phyloP scores from a whole-genome alignment of 331 rosid genomes.

The Spiraea crenata region DNA sequence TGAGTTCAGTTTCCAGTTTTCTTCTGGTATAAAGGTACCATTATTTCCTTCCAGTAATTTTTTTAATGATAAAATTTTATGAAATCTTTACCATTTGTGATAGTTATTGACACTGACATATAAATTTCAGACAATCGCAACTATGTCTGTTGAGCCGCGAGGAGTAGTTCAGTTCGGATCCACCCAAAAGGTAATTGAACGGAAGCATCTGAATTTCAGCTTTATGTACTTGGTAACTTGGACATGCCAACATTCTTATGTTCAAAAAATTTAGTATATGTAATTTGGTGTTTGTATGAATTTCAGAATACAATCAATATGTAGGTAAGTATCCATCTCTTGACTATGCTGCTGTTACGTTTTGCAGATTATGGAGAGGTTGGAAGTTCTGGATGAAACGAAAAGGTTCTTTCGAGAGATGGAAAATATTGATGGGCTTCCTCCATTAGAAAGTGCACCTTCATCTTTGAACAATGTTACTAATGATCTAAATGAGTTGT shows the following conservation, averaged over 20 bases:
- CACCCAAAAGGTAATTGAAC: slow-evolving; percentile 52
- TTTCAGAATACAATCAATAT: neutral
- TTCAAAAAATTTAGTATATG: neutral
- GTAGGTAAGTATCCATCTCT: neutral
- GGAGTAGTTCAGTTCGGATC: slow-evolving; percentile 86
- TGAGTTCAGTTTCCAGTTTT: slow-evolving; percentile 49
- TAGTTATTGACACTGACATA: slow-evolving; percentile 29
- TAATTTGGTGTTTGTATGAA: neutral
- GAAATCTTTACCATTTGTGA: neutral
- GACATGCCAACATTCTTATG: neutral
- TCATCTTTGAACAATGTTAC: slow-evolving; percentile 36
- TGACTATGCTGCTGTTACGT: slow-evolving; percentile 21
- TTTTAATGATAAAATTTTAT: neutral
- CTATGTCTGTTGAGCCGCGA: slow-evolving; percentile 49
- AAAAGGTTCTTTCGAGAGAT: slow-evolving; percentile 42
- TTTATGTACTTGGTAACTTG: neutral
- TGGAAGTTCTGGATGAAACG: slow-evolving; percentile 56
- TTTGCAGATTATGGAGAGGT: slow-evolving; percentile 58
- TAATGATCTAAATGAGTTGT: slow-evolving; percentile 44
- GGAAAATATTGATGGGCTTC: slow-evolving; percentile 24
- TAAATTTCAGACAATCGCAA: slow-evolving; percentile 67
- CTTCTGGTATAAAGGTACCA: slow-evolving; percentile 73
- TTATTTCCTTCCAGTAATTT: neutral
- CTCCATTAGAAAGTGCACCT: slow-evolving; percentile 22
- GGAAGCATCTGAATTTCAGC: slow-evolving; percentile 1